phyloP scores from a whole-genome alignment of 75 land plant species.

The Selaginella tamariscina region DNA sequence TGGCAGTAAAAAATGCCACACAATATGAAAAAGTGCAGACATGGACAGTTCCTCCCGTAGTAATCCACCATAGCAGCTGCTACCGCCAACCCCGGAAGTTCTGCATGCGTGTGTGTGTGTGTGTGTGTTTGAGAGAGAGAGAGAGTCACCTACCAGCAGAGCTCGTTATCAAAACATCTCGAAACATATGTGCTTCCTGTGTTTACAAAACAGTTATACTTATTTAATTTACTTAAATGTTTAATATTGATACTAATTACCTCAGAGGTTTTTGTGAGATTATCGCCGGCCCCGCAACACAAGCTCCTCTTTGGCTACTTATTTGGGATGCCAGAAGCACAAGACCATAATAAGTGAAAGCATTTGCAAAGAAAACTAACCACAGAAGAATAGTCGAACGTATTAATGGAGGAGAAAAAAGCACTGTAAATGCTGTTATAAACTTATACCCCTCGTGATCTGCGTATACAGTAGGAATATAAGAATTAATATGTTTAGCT shows the following conservation, averaged over 20 bases:
- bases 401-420: slow-evolving; percentile 60
- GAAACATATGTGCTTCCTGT: slow-evolving; percentile 31
- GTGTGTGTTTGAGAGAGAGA: too few relatives aligned
- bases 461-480: too few relatives aligned
- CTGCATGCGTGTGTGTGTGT: slow-evolving; percentile 37
- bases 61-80: slow-evolving; percentile 60
- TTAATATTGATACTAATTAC: too few relatives aligned
- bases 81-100: slow-evolving; percentile 70
- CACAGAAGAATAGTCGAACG: slow-evolving; percentile 63
- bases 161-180: slow-evolving; percentile 67
- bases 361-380: slow-evolving; percentile 77
- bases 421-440: slow-evolving; percentile 29
- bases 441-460: too few relatives aligned
- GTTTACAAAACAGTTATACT: too few relatives aligned
- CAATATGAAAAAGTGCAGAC: slow-evolving; percentile 56
- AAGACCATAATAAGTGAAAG: slow-evolving; percentile 79
- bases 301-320: slow-evolving; percentile 27
- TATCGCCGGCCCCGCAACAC: too few relatives aligned
- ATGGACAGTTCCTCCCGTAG: slow-evolving; percentile 73
- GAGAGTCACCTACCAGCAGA: slow-evolving; percentile 45
- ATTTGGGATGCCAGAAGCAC: slow-evolving; percentile 65
- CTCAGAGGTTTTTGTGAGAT: too few relatives aligned
- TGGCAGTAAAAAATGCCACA: slow-evolving; percentile 52
- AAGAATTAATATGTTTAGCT: too few relatives aligned
- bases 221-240: too few relatives aligned